These are phyloP conservation scores for Oenanthe javanica DNA, from an alignment of 140 eudicot species.

Conservation along the genomic window DNA sequence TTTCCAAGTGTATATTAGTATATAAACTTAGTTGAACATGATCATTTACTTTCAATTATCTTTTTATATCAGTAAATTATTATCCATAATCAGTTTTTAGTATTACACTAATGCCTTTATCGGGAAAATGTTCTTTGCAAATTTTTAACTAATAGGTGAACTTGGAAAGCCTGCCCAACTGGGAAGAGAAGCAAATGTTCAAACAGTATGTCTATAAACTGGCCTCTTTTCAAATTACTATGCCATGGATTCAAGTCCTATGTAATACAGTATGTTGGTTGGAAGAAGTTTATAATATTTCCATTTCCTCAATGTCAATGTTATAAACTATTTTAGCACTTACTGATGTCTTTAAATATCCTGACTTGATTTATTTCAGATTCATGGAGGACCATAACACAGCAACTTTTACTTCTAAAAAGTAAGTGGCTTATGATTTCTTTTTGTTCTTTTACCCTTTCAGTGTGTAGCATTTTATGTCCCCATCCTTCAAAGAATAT, in stretches of 20 bases:
- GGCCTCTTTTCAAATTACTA: conserved; percentile 4
- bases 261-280: background rate
- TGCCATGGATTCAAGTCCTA: background rate
- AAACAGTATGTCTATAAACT: conserved; percentile 59
- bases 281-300: background rate
- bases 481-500: background rate
- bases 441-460: background rate
- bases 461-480: too few species aligned
- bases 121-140: background rate
- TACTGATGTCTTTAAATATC: background rate
- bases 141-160: conserved; percentile 52
- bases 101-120: background rate
- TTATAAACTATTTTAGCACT: background rate
- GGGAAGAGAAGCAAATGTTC: conserved; percentile 98
- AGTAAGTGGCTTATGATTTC: conserved; percentile 40
- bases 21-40: background rate
- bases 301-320: background rate
- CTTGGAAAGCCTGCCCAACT: conserved; percentile 85
- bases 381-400: conserved; percentile 99
- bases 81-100: background rate
- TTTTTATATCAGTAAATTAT: background rate
- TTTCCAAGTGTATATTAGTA: background rate
- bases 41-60: background rate
- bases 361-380: conserved; percentile 36
- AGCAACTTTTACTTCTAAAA: conserved; percentile 91